Conservation (phyloP, 495 filamentous ascomycete genomes). For the Peziza echinospora region DNA sequence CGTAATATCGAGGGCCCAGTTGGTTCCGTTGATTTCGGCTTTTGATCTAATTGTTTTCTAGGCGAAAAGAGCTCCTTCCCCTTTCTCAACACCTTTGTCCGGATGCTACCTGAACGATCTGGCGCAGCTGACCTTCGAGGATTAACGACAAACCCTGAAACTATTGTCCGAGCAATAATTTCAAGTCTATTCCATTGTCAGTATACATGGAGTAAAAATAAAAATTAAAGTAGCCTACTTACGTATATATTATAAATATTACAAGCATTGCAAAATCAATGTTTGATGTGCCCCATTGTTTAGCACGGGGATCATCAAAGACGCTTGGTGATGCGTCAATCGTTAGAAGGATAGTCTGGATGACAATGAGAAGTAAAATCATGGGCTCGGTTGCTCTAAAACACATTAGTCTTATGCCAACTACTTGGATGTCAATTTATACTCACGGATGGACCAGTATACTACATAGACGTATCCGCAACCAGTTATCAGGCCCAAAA, state of each 20-base stretch:
- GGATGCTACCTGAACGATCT: constrained; percentile 46
- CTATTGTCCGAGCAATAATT: constrained; percentile 55
- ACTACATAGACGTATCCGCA: constrained; percentile 61
- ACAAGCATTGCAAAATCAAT: constrained; percentile 64
- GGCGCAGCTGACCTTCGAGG: constrained; percentile 56
- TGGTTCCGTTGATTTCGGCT: constrained; percentile 26
- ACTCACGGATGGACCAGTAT: constrained; percentile 56
- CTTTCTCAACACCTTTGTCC: constrained; percentile 50
- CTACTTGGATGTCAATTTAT: not conserved
- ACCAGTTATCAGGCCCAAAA: constrained; percentile 50
- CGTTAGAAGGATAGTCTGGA: constrained; percentile 69
- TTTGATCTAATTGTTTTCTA: constrained; percentile 22
- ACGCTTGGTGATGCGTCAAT: constrained; percentile 57
- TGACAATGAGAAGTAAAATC: constrained; percentile 66
- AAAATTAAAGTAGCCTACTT: constrained; percentile 3
- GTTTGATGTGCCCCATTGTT: constrained; percentile 39
- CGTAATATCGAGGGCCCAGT: constrained; percentile 44
- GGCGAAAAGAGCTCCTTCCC: constrained; percentile 55
- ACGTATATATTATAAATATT: constrained; percentile 77
- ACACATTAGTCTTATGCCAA: constrained; percentile 7
- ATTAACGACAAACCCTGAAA: constrained; percentile 83
- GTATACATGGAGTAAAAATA: not conserved
- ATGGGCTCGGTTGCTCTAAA: constrained; percentile 48
- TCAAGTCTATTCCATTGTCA: constrained; percentile 31
- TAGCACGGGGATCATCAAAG: constrained; percentile 28